Percentiles rank a stretch among this genome's conserved stretches.
Evolutionary conservation across 306 rosid species (phyloP).

Genomic region (Cicer cuneatum): DNA sequence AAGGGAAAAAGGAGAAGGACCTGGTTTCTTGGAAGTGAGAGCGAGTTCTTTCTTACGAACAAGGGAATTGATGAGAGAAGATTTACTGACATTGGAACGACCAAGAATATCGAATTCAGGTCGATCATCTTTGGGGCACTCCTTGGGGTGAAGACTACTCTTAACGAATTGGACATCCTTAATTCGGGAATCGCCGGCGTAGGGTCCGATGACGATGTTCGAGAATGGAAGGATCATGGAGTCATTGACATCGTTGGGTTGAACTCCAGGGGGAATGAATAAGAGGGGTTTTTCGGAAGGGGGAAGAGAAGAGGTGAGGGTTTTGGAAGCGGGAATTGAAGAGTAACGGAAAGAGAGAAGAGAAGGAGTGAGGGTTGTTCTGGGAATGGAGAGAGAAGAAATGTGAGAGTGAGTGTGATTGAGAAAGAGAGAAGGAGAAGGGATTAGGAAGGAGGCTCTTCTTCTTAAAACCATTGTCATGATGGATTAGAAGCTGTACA

Average conservation of each 20-base stretch:
- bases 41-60: conserved; percentile 90
- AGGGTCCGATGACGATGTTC: conserved; percentile 85
- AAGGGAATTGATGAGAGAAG: conserved; percentile 87
- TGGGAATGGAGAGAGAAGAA: conserved; percentile 34
- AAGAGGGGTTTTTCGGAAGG: conserved; percentile 48
- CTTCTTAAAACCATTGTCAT: conserved; percentile 54
- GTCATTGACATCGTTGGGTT: conserved; percentile 61
- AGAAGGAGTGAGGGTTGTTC: conserved; percentile 23
- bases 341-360: conserved; percentile 45
- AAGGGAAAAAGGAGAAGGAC: conserved; percentile 36
- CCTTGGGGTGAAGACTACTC: conserved; percentile 77
- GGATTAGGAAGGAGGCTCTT: conserved; percentile 44
- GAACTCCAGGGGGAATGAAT: conserved; percentile 80
- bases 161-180: conserved; percentile 85
- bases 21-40: conserved; percentile 94
- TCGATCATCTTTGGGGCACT: conserved; percentile 72
- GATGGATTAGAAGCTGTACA: too few species aligned
- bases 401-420: too few species aligned
- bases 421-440: too few species aligned
- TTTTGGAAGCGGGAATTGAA: conserved; percentile 53
- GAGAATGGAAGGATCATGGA: conserved; percentile 77
- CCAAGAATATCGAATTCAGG: conserved; percentile 92
- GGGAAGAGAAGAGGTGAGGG: conserved; percentile 46
- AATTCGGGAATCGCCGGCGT: conserved; percentile 78
- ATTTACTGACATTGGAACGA: conserved; percentile 93